Evolutionary conservation across 345 rosid species (phyloP), one percentile per base, ranked within the genome.

Genomic region (Acer saccharum): DNA sequence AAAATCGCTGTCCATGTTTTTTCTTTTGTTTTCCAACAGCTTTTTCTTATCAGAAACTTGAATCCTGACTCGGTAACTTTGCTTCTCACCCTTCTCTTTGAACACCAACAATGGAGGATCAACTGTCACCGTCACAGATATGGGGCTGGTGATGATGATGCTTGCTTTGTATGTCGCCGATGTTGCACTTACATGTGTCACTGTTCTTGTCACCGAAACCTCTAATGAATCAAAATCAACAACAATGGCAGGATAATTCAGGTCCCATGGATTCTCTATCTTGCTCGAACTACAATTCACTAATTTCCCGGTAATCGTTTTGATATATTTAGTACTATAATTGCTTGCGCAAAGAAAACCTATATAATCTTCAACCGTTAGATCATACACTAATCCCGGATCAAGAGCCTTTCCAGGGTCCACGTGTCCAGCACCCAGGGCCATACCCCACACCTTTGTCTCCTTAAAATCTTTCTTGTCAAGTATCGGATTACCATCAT

Each of bases 381-480:
- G 20, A 55, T 80, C 75, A 17, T 75, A 75, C 6, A 70, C 76
- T 41, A 80, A 20, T 3, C 83, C 79, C 11, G 83, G 79, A 62
- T 81, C 77, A 2, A 60, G n/a, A 17, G 83, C 83, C 46, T 50
- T 72, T 21, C 27, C 20, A 5, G 74, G 80, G 12, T 81, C 75
- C 60, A 76, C 71, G 32, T 81, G 83, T 29, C 83, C 83, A 2
- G 75, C 48, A 17, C 83, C 80, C 77, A n/a, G n/a, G n/a, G n/a
- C n/a, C n/a, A 76, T 76, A 0, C 17, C 73, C 80, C 77, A 67
- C 1, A 46, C 5, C 0, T n/a, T 68, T 21, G 62, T 32, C 18
- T 2, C 13, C 0, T 12, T 61, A 5, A 55, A 6, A 18, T 57
- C 54, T 18, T 46, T 32, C 27, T 77, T 58, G 1, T 39, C 75